Conservation (phyloP, 306 rosid species). For the Hippophae rhamnoides region DNA sequence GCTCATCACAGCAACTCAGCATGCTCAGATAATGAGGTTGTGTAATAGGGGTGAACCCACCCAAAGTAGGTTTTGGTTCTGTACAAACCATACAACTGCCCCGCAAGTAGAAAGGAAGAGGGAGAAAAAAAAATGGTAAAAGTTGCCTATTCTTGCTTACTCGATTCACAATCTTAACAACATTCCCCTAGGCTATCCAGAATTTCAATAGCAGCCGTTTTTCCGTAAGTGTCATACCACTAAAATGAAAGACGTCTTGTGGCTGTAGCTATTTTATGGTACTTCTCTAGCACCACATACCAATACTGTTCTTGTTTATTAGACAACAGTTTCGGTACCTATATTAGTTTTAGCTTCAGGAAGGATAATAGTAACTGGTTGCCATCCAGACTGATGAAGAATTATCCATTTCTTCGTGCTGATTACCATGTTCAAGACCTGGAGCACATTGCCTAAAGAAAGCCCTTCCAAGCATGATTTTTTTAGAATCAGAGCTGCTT, state of each 20-base stretch:
- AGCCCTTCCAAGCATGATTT: conserved; percentile 44
- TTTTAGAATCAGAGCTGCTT: conserved; percentile 47
- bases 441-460: conserved; percentile 57
- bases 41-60: too few species aligned
- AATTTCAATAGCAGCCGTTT: too few species aligned
- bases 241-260: not conserved
- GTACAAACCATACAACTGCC: too few species aligned
- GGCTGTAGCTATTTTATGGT: conserved; percentile 15
- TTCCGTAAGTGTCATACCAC: too few species aligned
- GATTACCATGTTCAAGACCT: conserved; percentile 53
- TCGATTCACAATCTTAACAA: too few species aligned
- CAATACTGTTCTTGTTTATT: conserved; percentile 14
- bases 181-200: too few species aligned
- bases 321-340: conserved; percentile 19
- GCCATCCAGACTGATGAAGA: conserved; percentile 68
- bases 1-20: too few species aligned
- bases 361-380: conserved; percentile 45
- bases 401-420: conserved; percentile 57
- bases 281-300: conserved; percentile 6
- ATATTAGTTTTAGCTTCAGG: conserved; percentile 28
- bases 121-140: too few species aligned
- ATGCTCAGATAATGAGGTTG: too few species aligned
- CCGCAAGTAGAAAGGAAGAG: too few species aligned
- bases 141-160: too few species aligned
- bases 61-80: too few species aligned